Percentiles rank a stretch among this genome's conserved stretches.
Evolutionary conservation across 768 basidiomycete species (phyloP).

Genomic region (Tubosaeta sp.): DNA sequence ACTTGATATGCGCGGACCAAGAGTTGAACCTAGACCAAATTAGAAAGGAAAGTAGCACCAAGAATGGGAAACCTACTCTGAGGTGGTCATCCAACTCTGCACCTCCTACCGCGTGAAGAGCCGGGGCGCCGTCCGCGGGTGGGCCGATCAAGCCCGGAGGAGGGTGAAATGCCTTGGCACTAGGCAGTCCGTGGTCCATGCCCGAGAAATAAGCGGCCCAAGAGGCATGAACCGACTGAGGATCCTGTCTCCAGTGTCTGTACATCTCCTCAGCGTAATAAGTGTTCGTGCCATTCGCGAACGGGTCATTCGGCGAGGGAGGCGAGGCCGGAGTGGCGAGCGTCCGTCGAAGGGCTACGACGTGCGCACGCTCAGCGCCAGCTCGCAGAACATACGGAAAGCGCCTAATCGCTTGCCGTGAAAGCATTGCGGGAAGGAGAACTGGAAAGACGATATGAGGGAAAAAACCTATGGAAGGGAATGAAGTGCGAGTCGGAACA

Average conservation of each 20-base stretch:
- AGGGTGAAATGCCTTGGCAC: constrained; percentile 77
- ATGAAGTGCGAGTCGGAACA: constrained; percentile 1
- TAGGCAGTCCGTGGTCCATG: constrained; percentile 81
- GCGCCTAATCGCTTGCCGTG: constrained; percentile 35
- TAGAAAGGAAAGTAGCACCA: constrained; percentile 1
- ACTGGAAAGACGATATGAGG: background rate
- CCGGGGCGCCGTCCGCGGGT: constrained; percentile 77
- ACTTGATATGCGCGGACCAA: constrained; percentile 99
- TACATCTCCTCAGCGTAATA: constrained; percentile 99
- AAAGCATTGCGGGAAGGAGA: constrained; percentile 29
- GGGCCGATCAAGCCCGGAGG: constrained; percentile 71
- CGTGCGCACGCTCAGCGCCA: constrained; percentile 14
- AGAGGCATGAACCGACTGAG: constrained; percentile 85
- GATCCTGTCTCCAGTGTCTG: constrained; percentile 85
- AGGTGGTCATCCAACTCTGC: constrained; percentile 89
- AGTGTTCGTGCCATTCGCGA: constrained; percentile 92
- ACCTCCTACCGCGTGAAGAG: constrained; percentile 62
- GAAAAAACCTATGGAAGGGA: background rate
- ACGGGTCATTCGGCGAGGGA: constrained; percentile 77
- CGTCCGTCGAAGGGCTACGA: constrained; percentile 25
- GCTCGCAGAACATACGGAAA: constrained; percentile 29
- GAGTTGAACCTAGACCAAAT: constrained; percentile 74
- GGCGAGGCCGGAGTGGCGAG: constrained; percentile 48
- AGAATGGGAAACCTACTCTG: constrained; percentile 53
- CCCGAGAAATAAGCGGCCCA: constrained; percentile 96